Base-by-base conservation (phyloP, 148 eudicot species). In the Fagopyrum tataricum region DNA sequence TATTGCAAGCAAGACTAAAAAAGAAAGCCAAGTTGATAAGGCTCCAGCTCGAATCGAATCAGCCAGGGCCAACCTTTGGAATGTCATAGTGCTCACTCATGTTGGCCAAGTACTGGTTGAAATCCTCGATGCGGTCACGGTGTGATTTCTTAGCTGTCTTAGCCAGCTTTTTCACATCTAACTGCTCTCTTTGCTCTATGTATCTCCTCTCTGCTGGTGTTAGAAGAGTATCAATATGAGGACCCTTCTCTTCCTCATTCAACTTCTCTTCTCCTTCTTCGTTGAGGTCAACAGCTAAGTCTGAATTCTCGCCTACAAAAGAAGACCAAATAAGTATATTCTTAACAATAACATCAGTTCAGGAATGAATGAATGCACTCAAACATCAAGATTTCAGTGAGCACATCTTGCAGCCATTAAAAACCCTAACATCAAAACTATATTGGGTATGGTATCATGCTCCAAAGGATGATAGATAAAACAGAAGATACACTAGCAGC, bases 51-150 rank as follows among this genome's bases (percentile, higher is more conserved):
- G 14, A 46, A 46, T 46, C 17, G 21, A 73, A 14, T 88, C 73
- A 96, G 79, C 99, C 99, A 75, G 97, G 99, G 43, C 99, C 98
- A 75, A 91, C 99, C 84, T 96, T 96, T 24, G 98, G 98, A 78
- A 94, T 94, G 84, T 94, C 97, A 71, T 89, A 89, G 78, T 94
- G 98, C 89, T 94, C 98, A 58, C 98, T 94, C 89, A 94, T 79
- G 75, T 93, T 88, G 8, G 95, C 97, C 21, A 93, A 85, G 72
- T 87, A 92, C 86, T 90, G 97, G 71, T 96, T 96, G 89, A 92
- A 96, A 71, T 96, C 94, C 73, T 89, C 72, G 72, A 96, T 80
- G 26, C 90, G 84, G 77, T 92, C 99, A 74, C 97, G 94, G 56
- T 95, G 97, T 20, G 96, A 95, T 76, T 95, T 95, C 70, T 88